Conservation (phyloP, 495 filamentous ascomycete genomes). For the Ascobolus immersus region DNA sequence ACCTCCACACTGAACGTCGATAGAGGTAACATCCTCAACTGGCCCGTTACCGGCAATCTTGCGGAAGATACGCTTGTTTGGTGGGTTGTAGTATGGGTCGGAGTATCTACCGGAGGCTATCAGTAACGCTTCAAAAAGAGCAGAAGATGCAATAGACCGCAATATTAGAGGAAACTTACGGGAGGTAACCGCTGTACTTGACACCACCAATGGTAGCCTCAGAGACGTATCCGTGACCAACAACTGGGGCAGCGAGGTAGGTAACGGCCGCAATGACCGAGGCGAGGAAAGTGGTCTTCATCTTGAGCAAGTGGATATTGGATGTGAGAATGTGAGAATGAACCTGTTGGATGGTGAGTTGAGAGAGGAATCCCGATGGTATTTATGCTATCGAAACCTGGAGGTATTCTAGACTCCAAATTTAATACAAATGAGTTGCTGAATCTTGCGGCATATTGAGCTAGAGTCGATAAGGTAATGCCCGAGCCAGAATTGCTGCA, state of each 20-base stretch:
- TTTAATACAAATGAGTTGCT: no score
- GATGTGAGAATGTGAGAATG: no score
- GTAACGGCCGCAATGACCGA: slow-evolving; percentile 21
- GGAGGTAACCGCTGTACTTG: slow-evolving; percentile 14
- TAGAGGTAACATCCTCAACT: slow-evolving; percentile 22
- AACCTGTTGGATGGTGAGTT: no score
- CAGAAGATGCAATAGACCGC: slow-evolving; percentile 23
- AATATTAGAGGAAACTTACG: slow-evolving; percentile 16
- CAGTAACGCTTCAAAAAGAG: slow-evolving; percentile 7
- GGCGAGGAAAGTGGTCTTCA: no score
- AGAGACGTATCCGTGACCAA: slow-evolving; percentile 36
- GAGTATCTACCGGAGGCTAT: slow-evolving; percentile 20
- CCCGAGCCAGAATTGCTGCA: no score
- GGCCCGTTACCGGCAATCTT: slow-evolving; percentile 26
- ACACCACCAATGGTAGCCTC: slow-evolving; percentile 23
- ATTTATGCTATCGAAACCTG: no score
- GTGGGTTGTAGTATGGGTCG: slow-evolving; percentile 24
- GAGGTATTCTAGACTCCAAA: no score
- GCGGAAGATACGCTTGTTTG: slow-evolving; percentile 22
- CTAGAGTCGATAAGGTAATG: no score
- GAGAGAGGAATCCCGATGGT: no score
- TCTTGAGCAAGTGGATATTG: no score
- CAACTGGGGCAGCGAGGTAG: slow-evolving; percentile 26
- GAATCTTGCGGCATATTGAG: no score
- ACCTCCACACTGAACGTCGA: slow-evolving; percentile 26